Evolutionary conservation across 1,139 yeast genomes (phyloP).

Genomic region (Sugiyamaella castrensis): DNA sequence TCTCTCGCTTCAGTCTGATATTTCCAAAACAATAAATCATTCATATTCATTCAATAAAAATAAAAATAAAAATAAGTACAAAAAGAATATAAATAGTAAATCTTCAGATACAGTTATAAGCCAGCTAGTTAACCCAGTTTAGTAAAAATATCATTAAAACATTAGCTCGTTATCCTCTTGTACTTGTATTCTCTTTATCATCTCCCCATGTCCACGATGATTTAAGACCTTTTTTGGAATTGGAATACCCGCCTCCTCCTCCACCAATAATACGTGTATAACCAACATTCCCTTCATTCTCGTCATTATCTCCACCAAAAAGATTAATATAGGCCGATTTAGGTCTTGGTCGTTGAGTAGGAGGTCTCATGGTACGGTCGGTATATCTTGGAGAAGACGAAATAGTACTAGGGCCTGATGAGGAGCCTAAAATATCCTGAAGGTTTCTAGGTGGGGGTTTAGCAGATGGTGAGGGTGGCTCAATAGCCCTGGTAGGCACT

Average conservation of each 20-base stretch:
- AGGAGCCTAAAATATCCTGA: slow-evolving; percentile 19
- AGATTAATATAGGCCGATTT: slow-evolving; percentile 2
- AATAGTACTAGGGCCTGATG: background rate
- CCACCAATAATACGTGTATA: slow-evolving; percentile 18
- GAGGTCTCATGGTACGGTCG: background rate
- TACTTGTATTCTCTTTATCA: slow-evolving; percentile 9
- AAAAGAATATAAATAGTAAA: too few species aligned
- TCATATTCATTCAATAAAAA: too few species aligned
- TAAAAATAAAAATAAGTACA: too few species aligned
- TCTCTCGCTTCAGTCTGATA: too few species aligned
- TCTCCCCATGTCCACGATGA: slow-evolving; percentile 14
- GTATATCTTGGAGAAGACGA: background rate
- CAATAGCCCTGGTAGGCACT: slow-evolving; percentile 23
- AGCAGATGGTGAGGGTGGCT: slow-evolving; percentile 25
- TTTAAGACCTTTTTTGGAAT: slow-evolving; percentile 15
- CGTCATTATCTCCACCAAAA: slow-evolving; percentile 18
- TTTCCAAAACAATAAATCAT: too few species aligned
- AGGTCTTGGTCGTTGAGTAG: background rate
- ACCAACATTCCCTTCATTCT: slow-evolving; percentile 1
- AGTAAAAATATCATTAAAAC: too few species aligned
- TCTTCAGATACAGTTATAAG: too few species aligned
- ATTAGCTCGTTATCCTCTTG: too few species aligned
- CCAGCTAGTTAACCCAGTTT: too few species aligned
- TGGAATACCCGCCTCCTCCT: slow-evolving; percentile 21
- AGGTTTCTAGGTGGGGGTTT: slow-evolving; percentile 24